phyloP scores from a whole-genome alignment of 176 grass and related monocot genomes.

The Rhipidocladum racemiflorum region DNA sequence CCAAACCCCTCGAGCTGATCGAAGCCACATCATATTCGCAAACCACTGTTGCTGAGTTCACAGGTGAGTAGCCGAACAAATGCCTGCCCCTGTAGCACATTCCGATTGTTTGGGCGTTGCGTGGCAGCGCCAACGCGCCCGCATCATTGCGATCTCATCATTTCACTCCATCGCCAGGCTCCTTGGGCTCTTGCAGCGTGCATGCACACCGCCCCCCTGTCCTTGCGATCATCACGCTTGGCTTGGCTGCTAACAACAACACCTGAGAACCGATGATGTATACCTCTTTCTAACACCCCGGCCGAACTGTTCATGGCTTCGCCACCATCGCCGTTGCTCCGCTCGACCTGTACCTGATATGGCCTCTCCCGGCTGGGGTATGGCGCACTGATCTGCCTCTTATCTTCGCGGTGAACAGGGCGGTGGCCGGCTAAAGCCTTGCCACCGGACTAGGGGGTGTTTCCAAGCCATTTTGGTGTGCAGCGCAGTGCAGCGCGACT shows the following conservation, averaged over 20 bases:
- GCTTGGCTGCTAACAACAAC: background rate
- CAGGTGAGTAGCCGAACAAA: background rate
- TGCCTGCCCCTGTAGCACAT: slow-evolving; percentile 23
- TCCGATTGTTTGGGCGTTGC: background rate
- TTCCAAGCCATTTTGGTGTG: background rate
- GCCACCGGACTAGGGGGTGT: slow-evolving; percentile 6
- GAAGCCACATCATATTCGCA: background rate
- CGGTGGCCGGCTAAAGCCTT: slow-evolving; percentile 16
- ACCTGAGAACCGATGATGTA: background rate
- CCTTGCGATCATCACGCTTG: background rate
- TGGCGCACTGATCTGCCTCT: background rate
- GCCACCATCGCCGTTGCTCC: background rate
- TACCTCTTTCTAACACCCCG: background rate
- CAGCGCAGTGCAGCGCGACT: background rate
- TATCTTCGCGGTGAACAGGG: background rate
- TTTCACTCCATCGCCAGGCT: background rate
- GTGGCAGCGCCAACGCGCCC: background rate
- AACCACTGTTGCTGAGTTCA: background rate
- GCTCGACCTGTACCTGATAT: background rate
- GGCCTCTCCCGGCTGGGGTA: background rate
- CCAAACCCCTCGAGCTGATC: background rate
- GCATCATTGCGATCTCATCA: background rate
- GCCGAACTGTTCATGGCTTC: background rate
- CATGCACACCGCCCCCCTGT: background rate
- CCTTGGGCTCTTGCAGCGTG: background rate